These are phyloP conservation scores for Ramalina intermedia DNA, from an alignment of 495 filamentous ascomycete species.

Conservation along the genomic window DNA sequence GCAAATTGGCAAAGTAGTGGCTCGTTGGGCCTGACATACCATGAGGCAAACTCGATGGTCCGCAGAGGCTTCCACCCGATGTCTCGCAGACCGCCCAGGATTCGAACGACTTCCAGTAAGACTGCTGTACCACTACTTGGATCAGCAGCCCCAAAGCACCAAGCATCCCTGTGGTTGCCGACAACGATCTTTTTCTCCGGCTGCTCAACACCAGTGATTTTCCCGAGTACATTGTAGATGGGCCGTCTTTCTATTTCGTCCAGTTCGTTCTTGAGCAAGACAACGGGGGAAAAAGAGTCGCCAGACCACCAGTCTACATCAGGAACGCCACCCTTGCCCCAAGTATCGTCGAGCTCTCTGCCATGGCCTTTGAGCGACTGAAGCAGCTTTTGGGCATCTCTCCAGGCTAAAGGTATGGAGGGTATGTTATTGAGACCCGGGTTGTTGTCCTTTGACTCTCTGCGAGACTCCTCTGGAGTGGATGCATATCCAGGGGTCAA, in stretches of 20 bases:
- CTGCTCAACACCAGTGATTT: slow-evolving; percentile 69
- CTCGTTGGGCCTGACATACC: slow-evolving; percentile 28
- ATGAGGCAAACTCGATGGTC: slow-evolving; percentile 86
- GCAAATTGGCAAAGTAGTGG: not conserved
- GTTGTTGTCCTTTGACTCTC: slow-evolving; percentile 54
- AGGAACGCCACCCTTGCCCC: slow-evolving; percentile 61
- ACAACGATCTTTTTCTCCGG: slow-evolving; percentile 75
- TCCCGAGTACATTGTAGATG: slow-evolving; percentile 82
- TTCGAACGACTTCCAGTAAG: slow-evolving; percentile 70
- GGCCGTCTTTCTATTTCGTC: slow-evolving; percentile 68
- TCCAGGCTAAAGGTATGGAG: slow-evolving; percentile 75
- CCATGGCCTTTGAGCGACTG: slow-evolving; percentile 66
- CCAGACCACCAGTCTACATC: slow-evolving; percentile 75
- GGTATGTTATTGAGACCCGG: slow-evolving; percentile 68
- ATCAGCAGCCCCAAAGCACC: slow-evolving; percentile 76
- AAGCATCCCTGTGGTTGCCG: slow-evolving; percentile 88
- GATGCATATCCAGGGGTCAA: slow-evolving; percentile 80
- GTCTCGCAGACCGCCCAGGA: slow-evolving; percentile 59
- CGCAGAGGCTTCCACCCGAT: slow-evolving; percentile 83
- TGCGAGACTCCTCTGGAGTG: slow-evolving; percentile 43
- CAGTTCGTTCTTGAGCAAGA: slow-evolving; percentile 77
- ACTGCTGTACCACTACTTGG: slow-evolving; percentile 84
- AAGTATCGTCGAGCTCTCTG: slow-evolving; percentile 49
- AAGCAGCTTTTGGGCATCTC: slow-evolving; percentile 70
- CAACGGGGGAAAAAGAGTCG: slow-evolving; percentile 53